Percentiles rank a stretch among this genome's conserved stretches.
Evolutionary conservation across 164 flowering plant genomes (phyloP).

Genomic region (Magnolia changhungtana): DNA sequence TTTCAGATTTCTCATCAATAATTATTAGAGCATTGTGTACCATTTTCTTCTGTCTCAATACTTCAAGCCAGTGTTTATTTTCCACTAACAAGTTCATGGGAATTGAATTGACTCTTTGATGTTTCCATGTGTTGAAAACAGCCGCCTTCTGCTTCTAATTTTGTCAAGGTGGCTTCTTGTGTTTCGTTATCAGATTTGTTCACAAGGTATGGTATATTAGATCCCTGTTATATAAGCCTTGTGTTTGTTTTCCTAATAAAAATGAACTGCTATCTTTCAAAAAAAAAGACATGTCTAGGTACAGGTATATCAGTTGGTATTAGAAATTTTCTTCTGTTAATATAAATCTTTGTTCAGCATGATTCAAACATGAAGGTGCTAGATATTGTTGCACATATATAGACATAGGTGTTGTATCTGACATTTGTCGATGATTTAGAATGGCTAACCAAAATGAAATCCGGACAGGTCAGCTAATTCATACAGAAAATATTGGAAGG

Average conservation of each 20-base stretch:
- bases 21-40: too few species aligned
- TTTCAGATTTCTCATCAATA: too few species aligned
- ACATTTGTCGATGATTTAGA: background rate
- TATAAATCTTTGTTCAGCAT: background rate
- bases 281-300: too few species aligned
- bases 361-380: background rate
- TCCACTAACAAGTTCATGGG: background rate
- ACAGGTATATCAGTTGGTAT: background rate
- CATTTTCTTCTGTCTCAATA: too few species aligned
- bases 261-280: too few species aligned
- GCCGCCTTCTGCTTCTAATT: conserved; percentile 52
- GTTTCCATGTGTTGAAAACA: conserved; percentile 25
- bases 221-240: background rate
- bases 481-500: background rate
- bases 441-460: background rate
- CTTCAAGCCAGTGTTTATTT: too few species aligned
- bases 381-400: background rate
- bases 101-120: background rate
- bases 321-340: background rate
- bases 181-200: conserved; percentile 66
- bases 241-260: background rate
- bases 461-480: background rate
- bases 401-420: background rate
- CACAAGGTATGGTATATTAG: conserved; percentile 43
- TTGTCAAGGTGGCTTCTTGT: conserved; percentile 66